phyloP scores from a whole-genome alignment of 2,329 filamentous ascomycete species.

The Trichoderma sp. region DNA sequence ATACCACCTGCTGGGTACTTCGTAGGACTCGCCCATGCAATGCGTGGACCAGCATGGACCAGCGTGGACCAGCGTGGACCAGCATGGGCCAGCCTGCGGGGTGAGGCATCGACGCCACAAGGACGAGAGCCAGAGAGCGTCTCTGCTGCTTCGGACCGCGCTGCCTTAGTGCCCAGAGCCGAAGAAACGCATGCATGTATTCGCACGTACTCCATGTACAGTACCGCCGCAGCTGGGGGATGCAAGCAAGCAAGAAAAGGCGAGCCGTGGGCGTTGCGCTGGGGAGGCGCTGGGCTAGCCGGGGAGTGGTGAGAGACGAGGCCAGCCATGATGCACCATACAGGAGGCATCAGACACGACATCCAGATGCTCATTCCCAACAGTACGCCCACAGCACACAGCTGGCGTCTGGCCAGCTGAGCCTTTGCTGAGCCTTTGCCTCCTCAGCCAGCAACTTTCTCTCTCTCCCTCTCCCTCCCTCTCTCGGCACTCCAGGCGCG shows the following conservation, averaged over 20 bases:
- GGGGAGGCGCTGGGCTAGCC: not conserved
- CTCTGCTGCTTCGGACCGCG: constrained; percentile 8
- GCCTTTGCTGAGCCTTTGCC: not conserved
- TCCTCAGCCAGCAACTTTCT: not conserved
- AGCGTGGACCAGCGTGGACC: not conserved
- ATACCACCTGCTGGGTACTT: too few species aligned
- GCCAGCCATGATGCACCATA: not conserved
- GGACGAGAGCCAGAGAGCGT: not conserved
- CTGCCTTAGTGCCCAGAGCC: constrained; percentile 9
- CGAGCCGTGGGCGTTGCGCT: not conserved
- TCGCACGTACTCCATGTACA: not conserved
- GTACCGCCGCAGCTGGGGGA: constrained; percentile 1
- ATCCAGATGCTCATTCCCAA: not conserved
- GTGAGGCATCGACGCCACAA: constrained; percentile 1
- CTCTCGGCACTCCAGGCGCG: not conserved
- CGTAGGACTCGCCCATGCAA: too few species aligned
- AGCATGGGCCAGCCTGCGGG: not conserved
- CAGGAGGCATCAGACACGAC: not conserved
- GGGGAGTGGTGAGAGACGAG: not conserved
- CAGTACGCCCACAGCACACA: not conserved
- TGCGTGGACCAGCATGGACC: not conserved
- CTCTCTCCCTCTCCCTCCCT: too few species aligned
- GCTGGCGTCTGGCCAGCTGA: not conserved
- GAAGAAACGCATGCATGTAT: constrained; percentile 13
- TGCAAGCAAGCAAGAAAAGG: constrained; percentile 1